Percentiles rank a stretch among this genome's conserved stretches.
phyloP scores from a whole-genome alignment of 208 protist species.

The Herpetomonas tarakana region DNA sequence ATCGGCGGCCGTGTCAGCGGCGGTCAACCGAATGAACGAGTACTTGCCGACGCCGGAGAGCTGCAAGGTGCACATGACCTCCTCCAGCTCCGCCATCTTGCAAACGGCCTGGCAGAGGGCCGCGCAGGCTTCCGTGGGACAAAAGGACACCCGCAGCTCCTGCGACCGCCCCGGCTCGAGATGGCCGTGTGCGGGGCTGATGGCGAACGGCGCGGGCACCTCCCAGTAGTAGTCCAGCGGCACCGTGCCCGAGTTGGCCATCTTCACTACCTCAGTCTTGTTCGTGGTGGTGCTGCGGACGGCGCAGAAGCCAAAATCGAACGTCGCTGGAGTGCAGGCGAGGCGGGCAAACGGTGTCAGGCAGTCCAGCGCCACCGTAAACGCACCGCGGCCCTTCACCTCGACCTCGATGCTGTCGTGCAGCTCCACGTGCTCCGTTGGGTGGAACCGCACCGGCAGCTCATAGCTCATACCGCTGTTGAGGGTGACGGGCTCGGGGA shows the following conservation, averaged over 20 bases:
- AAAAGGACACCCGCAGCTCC: constrained; percentile 49
- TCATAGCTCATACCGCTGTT: constrained; percentile 76
- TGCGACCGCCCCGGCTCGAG: constrained; percentile 50
- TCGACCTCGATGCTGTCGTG: constrained; percentile 81
- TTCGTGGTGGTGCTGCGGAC: constrained; percentile 47
- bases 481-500: constrained; percentile 81
- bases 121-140: constrained; percentile 70
- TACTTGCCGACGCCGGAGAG: constrained; percentile 93
- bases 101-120: constrained; percentile 82
- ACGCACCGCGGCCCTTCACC: constrained; percentile 73
- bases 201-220: constrained; percentile 59
- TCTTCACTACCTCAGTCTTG: constrained; percentile 22
- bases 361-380: constrained; percentile 74
- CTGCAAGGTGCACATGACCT: constrained; percentile 50
- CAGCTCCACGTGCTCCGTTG: constrained; percentile 62
- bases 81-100: constrained; percentile 40
- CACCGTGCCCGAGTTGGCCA: constrained; percentile 82
- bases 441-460: constrained; percentile 74
- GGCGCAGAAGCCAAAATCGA: constrained; percentile 91
- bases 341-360: constrained; percentile 71
- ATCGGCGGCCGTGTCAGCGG: background rate
- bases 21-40: constrained; percentile 56
- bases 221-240: constrained; percentile 81
- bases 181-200: constrained; percentile 47
- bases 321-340: constrained; percentile 32